Conservation (phyloP, 2,329 filamentous ascomycete genomes). For the Neopestalotiopsis clavispora region DNA sequence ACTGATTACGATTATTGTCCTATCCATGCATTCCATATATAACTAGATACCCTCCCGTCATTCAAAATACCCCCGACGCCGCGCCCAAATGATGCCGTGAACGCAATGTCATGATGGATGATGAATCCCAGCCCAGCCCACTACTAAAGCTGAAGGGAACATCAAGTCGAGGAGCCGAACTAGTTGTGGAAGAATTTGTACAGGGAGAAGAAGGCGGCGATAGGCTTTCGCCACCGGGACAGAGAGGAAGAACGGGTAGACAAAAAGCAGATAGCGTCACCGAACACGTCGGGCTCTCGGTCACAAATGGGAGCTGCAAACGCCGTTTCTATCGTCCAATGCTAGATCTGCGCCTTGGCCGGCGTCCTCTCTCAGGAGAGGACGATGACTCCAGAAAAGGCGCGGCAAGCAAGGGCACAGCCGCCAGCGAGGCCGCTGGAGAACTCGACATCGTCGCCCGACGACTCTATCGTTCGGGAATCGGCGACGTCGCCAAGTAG, state of each 20-base stretch:
- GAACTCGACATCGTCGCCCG: slow-evolving; percentile 35
- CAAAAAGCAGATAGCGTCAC: slow-evolving; percentile 27
- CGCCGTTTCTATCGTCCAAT: slow-evolving; percentile 39
- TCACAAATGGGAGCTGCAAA: slow-evolving; percentile 34
- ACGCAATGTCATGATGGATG: slow-evolving; percentile 3
- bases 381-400: slow-evolving; percentile 23
- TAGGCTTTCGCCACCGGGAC: neutral
- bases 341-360: slow-evolving; percentile 27
- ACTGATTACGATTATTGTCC: slow-evolving; percentile 22
- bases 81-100: slow-evolving; percentile 1
- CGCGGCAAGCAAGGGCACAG: slow-evolving; percentile 22
- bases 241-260: slow-evolving; percentile 17
- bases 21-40: slow-evolving; percentile 16
- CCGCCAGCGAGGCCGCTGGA: slow-evolving; percentile 9
- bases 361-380: slow-evolving; percentile 23
- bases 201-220: slow-evolving; percentile 8
- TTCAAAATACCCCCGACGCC: slow-evolving; percentile 11
- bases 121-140: slow-evolving; percentile 6
- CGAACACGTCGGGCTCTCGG: slow-evolving; percentile 31
- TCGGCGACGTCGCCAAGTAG: slow-evolving; percentile 68
- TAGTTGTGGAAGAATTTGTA: slow-evolving; percentile 4
- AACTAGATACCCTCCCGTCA: slow-evolving; percentile 6
- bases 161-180: slow-evolving; percentile 13
- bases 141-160: slow-evolving; percentile 10
- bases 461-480: slow-evolving; percentile 55